Percentiles rank a stretch among this genome's conserved stretches.
Evolutionary conservation across 371 early-diverging fungal genomes (phyloP).

Genomic region (Mortierella sp.): DNA sequence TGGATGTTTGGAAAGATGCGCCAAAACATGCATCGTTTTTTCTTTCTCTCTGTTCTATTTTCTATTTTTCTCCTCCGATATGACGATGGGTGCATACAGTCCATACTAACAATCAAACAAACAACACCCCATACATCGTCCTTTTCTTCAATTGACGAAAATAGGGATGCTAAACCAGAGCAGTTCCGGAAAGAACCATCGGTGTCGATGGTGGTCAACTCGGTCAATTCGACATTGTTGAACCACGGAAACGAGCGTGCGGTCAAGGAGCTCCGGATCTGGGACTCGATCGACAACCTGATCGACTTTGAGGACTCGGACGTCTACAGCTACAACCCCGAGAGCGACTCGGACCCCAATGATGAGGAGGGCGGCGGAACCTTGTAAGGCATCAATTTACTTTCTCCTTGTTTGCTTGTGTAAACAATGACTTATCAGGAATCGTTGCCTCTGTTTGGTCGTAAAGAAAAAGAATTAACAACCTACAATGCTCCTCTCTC

Average conservation of each 20-base stretch:
- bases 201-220: constrained; percentile 79
- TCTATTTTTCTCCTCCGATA: not conserved
- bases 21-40: not conserved
- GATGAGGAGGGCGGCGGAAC: constrained; percentile 80
- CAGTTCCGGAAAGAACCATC: constrained; percentile 84
- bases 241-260: constrained; percentile 79
- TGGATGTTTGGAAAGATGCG: not conserved
- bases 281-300: constrained; percentile 88
- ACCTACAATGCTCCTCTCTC: not conserved
- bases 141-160: too few relatives aligned
- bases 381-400: constrained; percentile 78
- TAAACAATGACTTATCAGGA: too few relatives aligned
- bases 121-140: too few relatives aligned
- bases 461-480: not conserved
- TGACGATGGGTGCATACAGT: not conserved
- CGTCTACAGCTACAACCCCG: constrained; percentile 90
- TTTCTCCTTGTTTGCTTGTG: constrained; percentile 71
- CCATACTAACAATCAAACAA: too few relatives aligned
- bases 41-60: not conserved
- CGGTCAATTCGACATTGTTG: constrained; percentile 87
- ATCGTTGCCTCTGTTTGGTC: too few relatives aligned
- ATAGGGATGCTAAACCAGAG: constrained; percentile 86
- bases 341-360: constrained; percentile 90
- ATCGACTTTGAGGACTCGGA: constrained; percentile 87
- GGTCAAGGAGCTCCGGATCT: constrained; percentile 66